phyloP scores from a whole-genome alignment of 1,139 yeast species.

The Ogataea hybrid region DNA sequence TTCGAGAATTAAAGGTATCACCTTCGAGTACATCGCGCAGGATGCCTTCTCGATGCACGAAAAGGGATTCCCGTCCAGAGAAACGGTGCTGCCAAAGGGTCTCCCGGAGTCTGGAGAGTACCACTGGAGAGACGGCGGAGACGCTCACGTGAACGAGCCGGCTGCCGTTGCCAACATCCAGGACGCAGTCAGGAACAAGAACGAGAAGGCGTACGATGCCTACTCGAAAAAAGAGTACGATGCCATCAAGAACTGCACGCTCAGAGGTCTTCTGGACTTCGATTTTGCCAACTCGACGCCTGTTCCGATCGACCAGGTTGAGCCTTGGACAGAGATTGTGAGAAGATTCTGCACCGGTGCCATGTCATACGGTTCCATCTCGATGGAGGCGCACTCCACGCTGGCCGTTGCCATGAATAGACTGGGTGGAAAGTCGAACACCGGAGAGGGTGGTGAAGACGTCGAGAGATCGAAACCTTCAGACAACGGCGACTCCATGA shows the following conservation, averaged over 20 bases:
- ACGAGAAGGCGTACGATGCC: conserved; percentile 87
- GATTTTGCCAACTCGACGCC: conserved; percentile 69
- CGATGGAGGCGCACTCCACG: conserved; percentile 98
- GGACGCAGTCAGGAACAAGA: conserved; percentile 96
- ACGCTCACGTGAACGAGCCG: conserved; percentile 91
- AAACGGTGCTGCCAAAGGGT: conserved; percentile 65
- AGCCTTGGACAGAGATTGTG: conserved; percentile 99
- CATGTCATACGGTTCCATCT: conserved; percentile 97
- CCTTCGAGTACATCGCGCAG: conserved; percentile 93
- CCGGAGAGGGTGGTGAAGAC: conserved; percentile 99
- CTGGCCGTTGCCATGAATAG: conserved; percentile 98
- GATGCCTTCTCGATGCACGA: conserved; percentile 95
- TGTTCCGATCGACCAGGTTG: conserved; percentile 96
- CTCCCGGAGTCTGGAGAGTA: conserved; percentile 96
- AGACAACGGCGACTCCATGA: conserved; percentile 93
- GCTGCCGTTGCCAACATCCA: conserved; percentile 92
- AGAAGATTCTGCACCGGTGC: conserved; percentile 98
- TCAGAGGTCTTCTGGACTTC: conserved; percentile 90
- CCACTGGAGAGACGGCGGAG: conserved; percentile 99
- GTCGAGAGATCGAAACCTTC: conserved; percentile 80
- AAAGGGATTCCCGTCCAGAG: conserved; percentile 82
- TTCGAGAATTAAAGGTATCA: conserved; percentile 92
- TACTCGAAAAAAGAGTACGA: conserved; percentile 89
- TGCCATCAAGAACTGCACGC: conserved; percentile 88
- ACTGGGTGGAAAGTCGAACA: conserved; percentile 94